Evolutionary conservation across 2,329 filamentous ascomycete species (phyloP).

Genomic region (Xylariaceae sp.): DNA sequence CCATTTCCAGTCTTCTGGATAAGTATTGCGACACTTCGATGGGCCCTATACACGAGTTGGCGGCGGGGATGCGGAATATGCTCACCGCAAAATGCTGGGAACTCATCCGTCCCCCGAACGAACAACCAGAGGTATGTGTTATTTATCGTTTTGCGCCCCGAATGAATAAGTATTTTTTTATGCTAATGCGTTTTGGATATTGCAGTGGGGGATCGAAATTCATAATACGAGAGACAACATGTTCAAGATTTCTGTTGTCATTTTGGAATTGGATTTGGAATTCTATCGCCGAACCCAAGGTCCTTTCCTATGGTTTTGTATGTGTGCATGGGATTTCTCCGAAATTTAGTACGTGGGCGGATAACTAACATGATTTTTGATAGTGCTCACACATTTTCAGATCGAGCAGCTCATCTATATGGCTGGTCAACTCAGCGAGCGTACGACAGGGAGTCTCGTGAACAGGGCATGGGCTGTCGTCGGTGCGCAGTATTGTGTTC

Average conservation of each 20-base stretch:
- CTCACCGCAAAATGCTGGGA: conserved; percentile 46
- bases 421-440: conserved; percentile 47
- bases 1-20: conserved; percentile 41
- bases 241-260: conserved; percentile 48
- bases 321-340: conserved; percentile 21
- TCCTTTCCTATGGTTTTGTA: conserved; percentile 50
- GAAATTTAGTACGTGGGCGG: not conserved
- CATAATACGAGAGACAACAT: conserved; percentile 46
- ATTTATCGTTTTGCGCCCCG: not conserved
- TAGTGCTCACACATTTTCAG: conserved; percentile 44
- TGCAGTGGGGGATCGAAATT: conserved; percentile 44
- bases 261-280: conserved; percentile 42
- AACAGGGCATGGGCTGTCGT: conserved; percentile 49
- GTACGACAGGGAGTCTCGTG: conserved; percentile 44
- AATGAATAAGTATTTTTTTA: not conserved
- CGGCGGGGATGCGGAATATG: conserved; percentile 42
- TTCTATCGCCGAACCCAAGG: conserved; percentile 41
- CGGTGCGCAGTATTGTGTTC: conserved; percentile 42
- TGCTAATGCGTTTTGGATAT: conserved; percentile 2
- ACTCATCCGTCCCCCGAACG: conserved; percentile 42
- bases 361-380: conserved; percentile 10
- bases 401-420: conserved; percentile 51
- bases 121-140: conserved; percentile 35
- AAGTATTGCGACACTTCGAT: conserved; percentile 47
- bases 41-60: conserved; percentile 48